Evolutionary conservation across 306 rosid genomes (phyloP), one percentile per base, ranked within the genome.

Genomic region (Dalbergia oliveri): DNA sequence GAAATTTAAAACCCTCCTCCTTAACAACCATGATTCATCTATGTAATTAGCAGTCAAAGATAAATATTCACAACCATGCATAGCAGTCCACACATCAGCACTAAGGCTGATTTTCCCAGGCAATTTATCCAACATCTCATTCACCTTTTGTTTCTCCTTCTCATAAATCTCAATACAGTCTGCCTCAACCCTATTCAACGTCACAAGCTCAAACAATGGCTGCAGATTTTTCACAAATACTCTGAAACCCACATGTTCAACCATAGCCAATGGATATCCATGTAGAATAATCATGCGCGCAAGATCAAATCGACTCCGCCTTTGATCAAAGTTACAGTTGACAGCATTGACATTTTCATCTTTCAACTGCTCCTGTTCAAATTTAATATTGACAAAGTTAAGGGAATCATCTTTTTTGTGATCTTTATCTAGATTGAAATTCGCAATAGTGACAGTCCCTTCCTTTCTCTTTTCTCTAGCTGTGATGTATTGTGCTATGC

Each of bases 251-350:
- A 90, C 89, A 81, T 88, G 88, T 82, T 92, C 97, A 63, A 90
- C 94, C 87, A 92, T 92, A 75, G 78, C 81, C 90, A 92, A 84
- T 16, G 97, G 91, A 82, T 90, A 92, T 34, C 97, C 97, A 69
- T 92, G 97, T 72, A 92, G 78, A 79, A 92, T 88, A 64, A 92
- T 86, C 97, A 92, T 90, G 62, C 97, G 97, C 8, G 94, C 97
- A 77, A 92, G 93, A 86, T 92, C 97, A 78, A 87, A 87, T 61
- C 85, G 85, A 78, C 94, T 92, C 67, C 93, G 76, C 34, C 91
- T 86, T 70, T 87, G 94, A 86, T 90, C 92, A 23, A 92, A 88
- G 89, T 69, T 90, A 69, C 70, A 69, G 56, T 67, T 83, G 70
- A 72, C 87, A 79, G 79, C 72, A 66, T 66, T 80, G 63, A 67